phyloP scores from a whole-genome alignment of 305 asterid genomes.

The Fraxinus platypoda region DNA sequence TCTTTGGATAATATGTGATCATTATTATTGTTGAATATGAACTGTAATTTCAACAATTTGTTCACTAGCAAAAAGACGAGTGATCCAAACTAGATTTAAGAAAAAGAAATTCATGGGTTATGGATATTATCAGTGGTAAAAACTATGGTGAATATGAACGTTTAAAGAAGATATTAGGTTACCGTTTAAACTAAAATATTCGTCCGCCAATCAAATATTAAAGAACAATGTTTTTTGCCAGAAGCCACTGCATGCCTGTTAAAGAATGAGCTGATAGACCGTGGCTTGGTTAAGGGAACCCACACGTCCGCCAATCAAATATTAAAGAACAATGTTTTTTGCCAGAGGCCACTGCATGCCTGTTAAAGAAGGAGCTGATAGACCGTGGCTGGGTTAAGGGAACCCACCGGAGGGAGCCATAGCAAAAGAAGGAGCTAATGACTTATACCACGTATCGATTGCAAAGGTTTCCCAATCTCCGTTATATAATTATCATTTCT shows the following conservation, averaged over 20 bases:
- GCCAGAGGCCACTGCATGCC: background rate
- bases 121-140: background rate
- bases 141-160: background rate
- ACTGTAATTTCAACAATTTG: background rate
- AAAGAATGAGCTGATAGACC: too few species aligned
- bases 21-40: background rate
- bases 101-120: background rate
- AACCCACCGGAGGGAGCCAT: too few species aligned
- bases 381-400: too few species aligned
- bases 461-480: background rate
- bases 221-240: too few species aligned
- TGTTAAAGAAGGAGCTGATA: too few species aligned
- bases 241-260: background rate
- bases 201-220: background rate
- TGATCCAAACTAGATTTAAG: background rate
- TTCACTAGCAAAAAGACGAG: background rate
- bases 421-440: background rate
- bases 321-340: too few species aligned
- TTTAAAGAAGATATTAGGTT: background rate
- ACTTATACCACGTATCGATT: background rate
- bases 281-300: too few species aligned
- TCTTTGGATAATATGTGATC: background rate
- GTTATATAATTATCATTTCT: background rate
- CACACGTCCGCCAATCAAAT: background rate
- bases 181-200: background rate